Evolutionary conservation across 163 green algal genomes (phyloP).

Genomic region (Volvox carteri): DNA sequence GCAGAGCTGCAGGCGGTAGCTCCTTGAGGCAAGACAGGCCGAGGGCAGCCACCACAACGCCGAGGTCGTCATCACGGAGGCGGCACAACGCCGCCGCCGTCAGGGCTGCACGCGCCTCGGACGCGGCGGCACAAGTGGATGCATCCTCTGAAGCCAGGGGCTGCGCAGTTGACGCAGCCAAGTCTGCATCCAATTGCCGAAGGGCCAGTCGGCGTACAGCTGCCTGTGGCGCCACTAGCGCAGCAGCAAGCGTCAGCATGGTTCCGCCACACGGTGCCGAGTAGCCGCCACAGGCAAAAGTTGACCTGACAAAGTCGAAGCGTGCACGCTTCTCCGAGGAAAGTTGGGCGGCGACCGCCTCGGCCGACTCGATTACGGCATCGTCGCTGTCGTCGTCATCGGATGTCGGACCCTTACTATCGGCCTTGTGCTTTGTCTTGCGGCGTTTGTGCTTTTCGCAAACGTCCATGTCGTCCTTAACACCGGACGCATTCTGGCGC

Average conservation of each 20-base stretch:
- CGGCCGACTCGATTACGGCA: conserved; percentile 2
- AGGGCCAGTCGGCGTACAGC: conserved; percentile 73
- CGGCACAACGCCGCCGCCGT: conserved; percentile 22
- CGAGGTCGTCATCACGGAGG: conserved; percentile 58
- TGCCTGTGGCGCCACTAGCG: conserved; percentile 68
- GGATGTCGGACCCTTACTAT: background rate
- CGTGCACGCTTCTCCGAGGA: background rate
- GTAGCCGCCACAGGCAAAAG: conserved; percentile 35
- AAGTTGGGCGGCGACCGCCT: background rate
- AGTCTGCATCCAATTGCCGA: conserved; percentile 65
- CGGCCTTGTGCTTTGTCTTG: background rate
- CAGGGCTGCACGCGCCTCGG: conserved; percentile 16
- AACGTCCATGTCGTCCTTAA: too few relatives aligned
- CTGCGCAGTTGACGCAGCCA: conserved; percentile 8
- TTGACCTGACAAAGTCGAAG: conserved; percentile 47
- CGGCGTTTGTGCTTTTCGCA: conserved; percentile 30
- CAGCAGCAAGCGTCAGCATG: conserved; percentile 72
- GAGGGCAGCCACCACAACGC: conserved; percentile 54
- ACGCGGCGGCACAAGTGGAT: background rate
- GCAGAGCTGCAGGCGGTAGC: conserved; percentile 52
- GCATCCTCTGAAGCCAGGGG: conserved; percentile 2
- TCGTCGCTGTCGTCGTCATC: conserved; percentile 11
- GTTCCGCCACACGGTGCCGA: conserved; percentile 43
- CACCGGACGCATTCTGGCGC: too few relatives aligned
- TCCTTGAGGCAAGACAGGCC: conserved; percentile 22